Base-by-base conservation (phyloP, 306 rosid genomes). In the Bauhinia variegata region DNA sequence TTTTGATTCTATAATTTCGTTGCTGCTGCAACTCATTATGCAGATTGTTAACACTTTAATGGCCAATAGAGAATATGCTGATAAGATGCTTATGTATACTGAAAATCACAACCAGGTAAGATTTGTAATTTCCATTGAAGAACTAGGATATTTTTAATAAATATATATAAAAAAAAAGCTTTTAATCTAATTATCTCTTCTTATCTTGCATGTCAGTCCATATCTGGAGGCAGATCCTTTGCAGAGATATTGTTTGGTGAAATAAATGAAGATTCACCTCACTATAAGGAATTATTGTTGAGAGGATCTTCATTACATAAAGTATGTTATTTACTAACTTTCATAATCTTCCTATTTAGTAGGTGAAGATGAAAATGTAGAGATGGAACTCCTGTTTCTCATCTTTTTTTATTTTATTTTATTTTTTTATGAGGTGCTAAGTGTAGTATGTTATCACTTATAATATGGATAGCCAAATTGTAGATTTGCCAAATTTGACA, bases 61-160 rank as follows among this genome's bases (percentile, higher is more conserved):
- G 55, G 82, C 91, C 52, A 82, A 87, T 74, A 84, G 49, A 82
- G 83, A 84, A 39, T 65, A 78, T 47, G 80, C 86, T 4, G 77
- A 84, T 72, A 93, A 87, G 75, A 93, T 85, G 91, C 89, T 93
- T 60, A 33, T 89, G 62, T 89, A 89, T 31, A 84, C 96, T 52
- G 98, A 93, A 86, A 93, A 89, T 73, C 96, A 93, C 80, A 89
- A 83, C 82, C 98, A 93, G 87, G 98, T 87, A n/a, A 23, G 18
- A 65, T 62, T 42, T 63, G 31, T 8, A 30, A 19, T 8, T 34
- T 19, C 52, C 42, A 33, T 41, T 23, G 47, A 65, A 33, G 9
- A 67, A 49, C 46, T 14, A 19, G 51, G 33, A 14, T n/a, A n/a
- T n/a, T n/a, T n/a, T n/a, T n/a, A n/a, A n/a, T n/a, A n/a, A n/a